A percentile compares a stretch with the other conserved stretches of the same genome.
Evolutionary conservation across 2,329 filamentous ascomycete genomes (phyloP).

Genomic region (Diplodia corticola): DNA sequence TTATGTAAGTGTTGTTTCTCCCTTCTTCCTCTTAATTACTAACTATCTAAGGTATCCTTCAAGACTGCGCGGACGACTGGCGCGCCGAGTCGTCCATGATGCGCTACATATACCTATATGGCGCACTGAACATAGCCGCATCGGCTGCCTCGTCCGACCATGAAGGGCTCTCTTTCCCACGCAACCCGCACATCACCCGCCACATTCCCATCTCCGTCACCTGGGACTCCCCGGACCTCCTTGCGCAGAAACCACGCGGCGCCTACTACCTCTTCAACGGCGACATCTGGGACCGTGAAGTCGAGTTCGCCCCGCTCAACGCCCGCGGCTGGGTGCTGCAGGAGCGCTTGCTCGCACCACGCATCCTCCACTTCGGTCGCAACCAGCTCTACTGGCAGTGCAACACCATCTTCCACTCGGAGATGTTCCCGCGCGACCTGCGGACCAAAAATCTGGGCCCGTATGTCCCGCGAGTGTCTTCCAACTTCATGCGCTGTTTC

Average conservation of each 20-base stretch:
- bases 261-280: not conserved
- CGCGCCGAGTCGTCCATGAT: constrained; percentile 18
- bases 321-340: constrained; percentile 29
- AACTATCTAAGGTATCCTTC: constrained; percentile 19
- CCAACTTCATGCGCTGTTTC: not conserved
- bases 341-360: constrained; percentile 26
- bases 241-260: not conserved
- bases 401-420: not conserved
- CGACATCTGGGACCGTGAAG: not conserved
- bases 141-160: constrained; percentile 1
- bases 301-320: constrained; percentile 26
- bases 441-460: not conserved
- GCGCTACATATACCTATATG: constrained; percentile 24
- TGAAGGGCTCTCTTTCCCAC: not conserved
- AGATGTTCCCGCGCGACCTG: not conserved
- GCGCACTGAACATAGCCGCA: constrained; percentile 24
- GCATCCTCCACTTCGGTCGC: constrained; percentile 26
- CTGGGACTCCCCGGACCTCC: not conserved
- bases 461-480: not conserved
- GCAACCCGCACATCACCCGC: not conserved
- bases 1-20: constrained; percentile 20
- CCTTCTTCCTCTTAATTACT: not conserved
- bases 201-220: not conserved
- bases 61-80: constrained; percentile 26
- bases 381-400: constrained; percentile 27